Evolutionary conservation across 2,329 filamentous ascomycete species (phyloP).

Genomic region (Pestalotiopsis sp.): DNA sequence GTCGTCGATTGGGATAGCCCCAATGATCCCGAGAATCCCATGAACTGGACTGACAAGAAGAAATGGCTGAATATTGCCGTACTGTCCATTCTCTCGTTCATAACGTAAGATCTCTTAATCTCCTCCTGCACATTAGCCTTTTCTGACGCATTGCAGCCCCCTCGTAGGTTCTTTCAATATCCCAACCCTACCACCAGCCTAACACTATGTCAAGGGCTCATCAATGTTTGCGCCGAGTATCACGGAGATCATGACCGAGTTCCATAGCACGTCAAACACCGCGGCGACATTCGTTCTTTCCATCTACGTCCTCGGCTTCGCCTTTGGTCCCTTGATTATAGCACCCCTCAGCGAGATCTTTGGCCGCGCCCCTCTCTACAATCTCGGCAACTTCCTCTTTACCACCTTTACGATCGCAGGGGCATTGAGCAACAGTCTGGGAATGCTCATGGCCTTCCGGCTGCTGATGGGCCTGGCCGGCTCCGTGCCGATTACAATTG

Average conservation of each 20-base stretch:
- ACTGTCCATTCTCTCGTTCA: constrained; percentile 29
- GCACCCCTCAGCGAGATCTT: constrained; percentile 50
- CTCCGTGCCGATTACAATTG: constrained; percentile 47
- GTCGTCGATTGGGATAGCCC: constrained; percentile 62
- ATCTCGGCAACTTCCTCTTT: constrained; percentile 25
- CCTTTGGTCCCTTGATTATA: constrained; percentile 47
- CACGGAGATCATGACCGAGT: neutral
- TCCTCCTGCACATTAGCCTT: constrained; percentile 45
- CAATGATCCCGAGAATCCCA: constrained; percentile 58
- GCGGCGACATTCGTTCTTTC: constrained; percentile 59
- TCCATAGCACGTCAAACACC: constrained; percentile 44
- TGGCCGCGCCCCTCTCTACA: constrained; percentile 43
- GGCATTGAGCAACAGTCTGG: constrained; percentile 38
- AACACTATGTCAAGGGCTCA: neutral
- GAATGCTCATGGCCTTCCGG: constrained; percentile 48
- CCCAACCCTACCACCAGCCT: neutral
- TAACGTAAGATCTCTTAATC: constrained; percentile 47
- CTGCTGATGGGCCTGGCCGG: constrained; percentile 48
- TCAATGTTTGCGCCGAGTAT: neutral
- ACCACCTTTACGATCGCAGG: neutral
- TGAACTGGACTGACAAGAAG: constrained; percentile 53
- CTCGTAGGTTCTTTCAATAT: neutral
- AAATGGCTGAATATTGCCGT: constrained; percentile 36
- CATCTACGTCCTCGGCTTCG: constrained; percentile 57
- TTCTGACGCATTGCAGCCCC: neutral